phyloP scores from a whole-genome alignment of 257 asterid species.

The Hygrophila difformis region DNA sequence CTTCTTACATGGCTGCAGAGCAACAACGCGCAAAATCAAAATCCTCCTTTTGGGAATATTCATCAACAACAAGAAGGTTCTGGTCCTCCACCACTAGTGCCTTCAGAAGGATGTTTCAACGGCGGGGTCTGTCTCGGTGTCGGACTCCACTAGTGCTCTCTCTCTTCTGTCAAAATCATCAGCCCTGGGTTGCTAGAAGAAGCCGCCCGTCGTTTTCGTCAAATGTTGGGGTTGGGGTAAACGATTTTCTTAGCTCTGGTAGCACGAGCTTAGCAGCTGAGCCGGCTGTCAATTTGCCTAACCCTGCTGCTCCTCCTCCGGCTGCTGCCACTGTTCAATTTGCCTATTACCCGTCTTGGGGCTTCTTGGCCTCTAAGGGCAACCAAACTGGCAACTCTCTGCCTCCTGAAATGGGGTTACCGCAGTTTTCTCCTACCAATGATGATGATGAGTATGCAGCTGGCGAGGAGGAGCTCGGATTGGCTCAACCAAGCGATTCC shows the following conservation, averaged over 20 bases:
- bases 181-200: conserved; percentile 65
- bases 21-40: conserved; percentile 39
- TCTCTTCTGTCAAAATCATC: conserved; percentile 99
- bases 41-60: conserved; percentile 33
- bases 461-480: conserved; percentile 39
- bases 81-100: conserved; percentile 26
- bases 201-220: background rate
- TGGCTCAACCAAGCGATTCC: conserved; percentile 46
- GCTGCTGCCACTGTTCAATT: conserved; percentile 19
- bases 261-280: conserved; percentile 34
- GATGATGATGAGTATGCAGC: no score
- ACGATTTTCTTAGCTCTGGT: background rate
- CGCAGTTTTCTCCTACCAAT: conserved; percentile 53
- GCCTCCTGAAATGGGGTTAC: conserved; percentile 45
- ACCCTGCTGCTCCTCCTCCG: no score
- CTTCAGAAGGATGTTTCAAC: conserved; percentile 40
- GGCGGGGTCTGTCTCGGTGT: no score
- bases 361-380: conserved; percentile 38
- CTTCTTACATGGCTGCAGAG: conserved; percentile 59
- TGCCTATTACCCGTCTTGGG: conserved; percentile 36
- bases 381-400: conserved; percentile 25
- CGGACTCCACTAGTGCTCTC: conserved; percentile 77
- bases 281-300: conserved; percentile 25
- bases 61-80: conserved; percentile 2
- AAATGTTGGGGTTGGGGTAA: background rate